These are phyloP conservation scores for Blastosporella zonata DNA, from an alignment of 1,284 basidiomycete species.

Conservation along the genomic window DNA sequence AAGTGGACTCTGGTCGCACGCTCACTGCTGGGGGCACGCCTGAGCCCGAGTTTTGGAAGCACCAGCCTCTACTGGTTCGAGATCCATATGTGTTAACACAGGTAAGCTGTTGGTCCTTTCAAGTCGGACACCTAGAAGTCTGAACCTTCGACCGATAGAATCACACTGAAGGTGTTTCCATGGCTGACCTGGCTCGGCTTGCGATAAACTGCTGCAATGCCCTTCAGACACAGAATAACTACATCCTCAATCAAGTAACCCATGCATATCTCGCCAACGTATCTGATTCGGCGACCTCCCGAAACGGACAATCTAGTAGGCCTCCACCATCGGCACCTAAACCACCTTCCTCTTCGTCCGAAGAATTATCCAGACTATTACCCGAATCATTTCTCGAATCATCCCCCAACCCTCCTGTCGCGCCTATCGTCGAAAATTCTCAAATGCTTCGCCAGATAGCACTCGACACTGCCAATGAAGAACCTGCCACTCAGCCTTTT, in stretches of 20 bases:
- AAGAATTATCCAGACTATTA: no score
- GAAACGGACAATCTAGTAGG: no score
- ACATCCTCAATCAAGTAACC: neutral
- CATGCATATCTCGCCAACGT: no score
- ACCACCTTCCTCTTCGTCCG: no score
- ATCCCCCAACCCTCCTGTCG: no score
- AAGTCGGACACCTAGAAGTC: neutral
- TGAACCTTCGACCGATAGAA: conserved; percentile 4
- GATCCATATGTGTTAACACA: conserved; percentile 10
- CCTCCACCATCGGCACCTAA: no score
- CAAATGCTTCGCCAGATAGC: no score
- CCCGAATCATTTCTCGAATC: no score
- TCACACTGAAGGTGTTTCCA: conserved; percentile 9
- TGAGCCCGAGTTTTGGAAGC: conserved; percentile 8
- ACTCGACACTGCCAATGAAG: no score
- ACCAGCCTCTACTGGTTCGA: conserved; percentile 7
- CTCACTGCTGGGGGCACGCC: neutral
- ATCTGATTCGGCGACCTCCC: no score
- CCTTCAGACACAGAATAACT: neutral
- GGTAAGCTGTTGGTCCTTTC: neutral
- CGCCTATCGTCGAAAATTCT: no score
- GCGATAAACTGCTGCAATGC: neutral
- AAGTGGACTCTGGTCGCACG: neutral
- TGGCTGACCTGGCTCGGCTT: neutral
- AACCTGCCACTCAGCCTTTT: no score